Evolutionary conservation across 2,329 filamentous ascomycete species (phyloP).

Genomic region (Arachnopeziza araneosa): DNA sequence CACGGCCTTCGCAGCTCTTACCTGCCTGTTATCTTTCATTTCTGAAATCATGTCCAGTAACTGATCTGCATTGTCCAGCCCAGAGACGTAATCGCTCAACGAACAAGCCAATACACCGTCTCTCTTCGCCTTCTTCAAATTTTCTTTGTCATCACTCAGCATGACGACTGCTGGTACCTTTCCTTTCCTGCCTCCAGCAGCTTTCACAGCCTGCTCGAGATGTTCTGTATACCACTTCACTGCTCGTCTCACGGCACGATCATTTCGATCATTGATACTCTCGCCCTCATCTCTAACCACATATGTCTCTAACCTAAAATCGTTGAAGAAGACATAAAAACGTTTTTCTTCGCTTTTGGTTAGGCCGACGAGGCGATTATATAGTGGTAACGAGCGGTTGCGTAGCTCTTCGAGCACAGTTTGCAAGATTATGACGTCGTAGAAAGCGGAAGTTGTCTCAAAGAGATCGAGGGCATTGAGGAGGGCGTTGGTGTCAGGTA

Average conservation of each 20-base stretch:
- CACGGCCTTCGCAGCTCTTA: constrained; percentile 56
- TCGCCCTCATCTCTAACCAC: constrained; percentile 70
- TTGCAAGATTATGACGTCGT: constrained; percentile 94
- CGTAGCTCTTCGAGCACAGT: constrained; percentile 94
- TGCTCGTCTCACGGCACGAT: constrained; percentile 79
- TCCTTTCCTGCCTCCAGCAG: constrained; percentile 43
- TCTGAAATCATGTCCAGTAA: constrained; percentile 92
- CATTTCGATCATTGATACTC: constrained; percentile 93
- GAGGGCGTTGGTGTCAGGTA: constrained; percentile 94
- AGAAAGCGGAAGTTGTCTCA: constrained; percentile 84
- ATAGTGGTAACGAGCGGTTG: constrained; percentile 87
- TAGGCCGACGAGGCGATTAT: constrained; percentile 84
- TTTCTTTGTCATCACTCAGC: constrained; percentile 89
- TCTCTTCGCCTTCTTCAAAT: constrained; percentile 71
- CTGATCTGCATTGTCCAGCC: constrained; percentile 76
- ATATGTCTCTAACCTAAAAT: constrained; percentile 90
- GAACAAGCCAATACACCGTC: constrained; percentile 68
- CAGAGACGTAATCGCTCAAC: constrained; percentile 72
- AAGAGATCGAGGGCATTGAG: constrained; percentile 96
- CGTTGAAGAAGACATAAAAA: constrained; percentile 99
- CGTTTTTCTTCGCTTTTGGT: constrained; percentile 96
- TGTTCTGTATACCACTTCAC: constrained; percentile 90
- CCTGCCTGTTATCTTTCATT: constrained; percentile 60
- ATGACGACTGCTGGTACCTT: constrained; percentile 76
- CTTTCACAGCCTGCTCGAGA: constrained; percentile 57